These are phyloP conservation scores for Colletotrichum euphorbiae DNA, from an alignment of 2,329 filamentous ascomycete genomes.

Conservation along the genomic window DNA sequence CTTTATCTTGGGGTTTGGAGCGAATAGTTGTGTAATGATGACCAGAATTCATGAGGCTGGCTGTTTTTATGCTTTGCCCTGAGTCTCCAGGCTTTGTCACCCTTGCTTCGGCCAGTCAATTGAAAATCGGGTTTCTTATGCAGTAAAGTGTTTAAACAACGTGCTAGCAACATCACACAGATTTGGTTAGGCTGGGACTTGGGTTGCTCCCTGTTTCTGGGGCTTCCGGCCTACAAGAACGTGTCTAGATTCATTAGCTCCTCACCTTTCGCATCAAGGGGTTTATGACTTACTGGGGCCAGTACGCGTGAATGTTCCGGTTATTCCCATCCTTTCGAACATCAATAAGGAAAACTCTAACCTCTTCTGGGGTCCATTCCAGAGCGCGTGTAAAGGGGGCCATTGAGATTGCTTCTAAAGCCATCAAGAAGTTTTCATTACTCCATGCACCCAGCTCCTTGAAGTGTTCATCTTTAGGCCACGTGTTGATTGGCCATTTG, in stretches of 20 bases:
- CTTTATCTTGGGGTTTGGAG: no score
- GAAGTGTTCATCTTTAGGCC: conserved; percentile 8
- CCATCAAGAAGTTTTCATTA: no score
- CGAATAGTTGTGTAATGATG: no score
- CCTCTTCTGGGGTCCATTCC: conserved; percentile 49
- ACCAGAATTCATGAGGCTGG: no score
- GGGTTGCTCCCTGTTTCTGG: neutral
- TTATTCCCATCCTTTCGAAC: conserved; percentile 50
- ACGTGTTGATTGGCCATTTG: conserved; percentile 39
- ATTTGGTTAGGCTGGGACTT: no score
- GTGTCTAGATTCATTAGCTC: neutral
- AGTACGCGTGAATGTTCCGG: conserved; percentile 50
- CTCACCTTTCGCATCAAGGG: no score
- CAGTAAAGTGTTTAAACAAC: no score
- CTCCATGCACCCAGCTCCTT: neutral
- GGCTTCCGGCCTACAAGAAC: conserved; percentile 15
- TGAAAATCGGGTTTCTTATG: no score
- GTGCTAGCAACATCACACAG: no score
- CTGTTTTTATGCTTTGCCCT: no score
- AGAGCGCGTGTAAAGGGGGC: conserved; percentile 50
- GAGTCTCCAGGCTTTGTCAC: no score
- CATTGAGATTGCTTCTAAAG: conserved; percentile 50
- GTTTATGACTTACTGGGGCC: conserved; percentile 48
- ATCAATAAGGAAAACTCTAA: conserved; percentile 49
- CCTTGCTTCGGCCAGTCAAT: no score